Conservation (phyloP, 768 basidiomycete genomes). For the Leccinum subgranulosum region DNA sequence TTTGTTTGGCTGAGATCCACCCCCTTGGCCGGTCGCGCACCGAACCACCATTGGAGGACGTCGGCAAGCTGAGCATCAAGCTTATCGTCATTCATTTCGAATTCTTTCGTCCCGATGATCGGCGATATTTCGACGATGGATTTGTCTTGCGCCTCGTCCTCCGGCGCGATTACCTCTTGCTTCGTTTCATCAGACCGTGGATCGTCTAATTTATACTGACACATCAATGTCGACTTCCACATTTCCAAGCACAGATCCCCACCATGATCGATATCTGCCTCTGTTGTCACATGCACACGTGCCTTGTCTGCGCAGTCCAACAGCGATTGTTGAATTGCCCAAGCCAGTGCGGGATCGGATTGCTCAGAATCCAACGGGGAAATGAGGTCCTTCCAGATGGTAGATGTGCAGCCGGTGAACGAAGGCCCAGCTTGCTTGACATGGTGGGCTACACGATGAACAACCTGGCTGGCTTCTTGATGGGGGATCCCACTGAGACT, state of each 20-base stretch:
- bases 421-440: conserved; percentile 5
- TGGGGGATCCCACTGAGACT: conserved; percentile 35
- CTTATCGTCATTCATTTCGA: conserved; percentile 49
- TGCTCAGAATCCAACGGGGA: not conserved
- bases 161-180: not conserved
- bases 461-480: conserved; percentile 2
- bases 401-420: conserved; percentile 1
- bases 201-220: conserved; percentile 1
- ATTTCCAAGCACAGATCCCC: not conserved
- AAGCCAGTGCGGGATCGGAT: conserved; percentile 23
- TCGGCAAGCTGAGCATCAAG: conserved; percentile 53
- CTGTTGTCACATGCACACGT: not conserved
- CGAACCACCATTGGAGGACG: conserved; percentile 74
- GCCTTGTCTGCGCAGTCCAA: conserved; percentile 11
- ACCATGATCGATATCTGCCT: conserved; percentile 7
- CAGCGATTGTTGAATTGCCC: conserved; percentile 31
- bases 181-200: not conserved
- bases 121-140: conserved; percentile 18
- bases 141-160: not conserved
- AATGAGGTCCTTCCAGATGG: conserved; percentile 10
- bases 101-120: conserved; percentile 66
- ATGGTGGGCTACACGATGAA: conserved; percentile 5
- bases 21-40: conserved; percentile 63
- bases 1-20: conserved; percentile 57
- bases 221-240: conserved; percentile 1